Evolutionary conservation across 192 early-diverging fungal genomes (phyloP), one percentile per base, ranked within the genome.

Genomic region (Podila minutissima): DNA sequence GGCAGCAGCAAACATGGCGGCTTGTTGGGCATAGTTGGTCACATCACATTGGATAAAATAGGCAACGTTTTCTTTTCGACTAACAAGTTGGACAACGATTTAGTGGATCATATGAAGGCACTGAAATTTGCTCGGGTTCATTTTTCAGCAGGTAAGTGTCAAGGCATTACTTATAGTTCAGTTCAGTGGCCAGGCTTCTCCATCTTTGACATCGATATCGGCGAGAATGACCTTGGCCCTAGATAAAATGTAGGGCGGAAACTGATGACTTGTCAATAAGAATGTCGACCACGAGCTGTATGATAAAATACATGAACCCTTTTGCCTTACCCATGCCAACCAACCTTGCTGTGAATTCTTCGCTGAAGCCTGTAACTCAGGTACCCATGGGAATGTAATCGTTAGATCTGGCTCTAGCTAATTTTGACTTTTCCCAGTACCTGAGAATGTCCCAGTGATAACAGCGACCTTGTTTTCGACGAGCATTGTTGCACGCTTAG

Each of bases 391-490:
- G 46, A 37, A 29, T 29, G 33, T 5, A 10, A 1, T 1, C 19
- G n/a, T n/a, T n/a, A n/a, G n/a, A n/a, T 20, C 20, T 38, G 17
- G 5, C 35, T 22, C 2, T 9, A n/a, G 5, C 20, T 12, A 11
- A 11, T 4, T 22, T 20, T 5, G n/a, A 37, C 11, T 6, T 10
- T 15, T 7, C 3, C 3, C 12, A 26, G 22, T n/a, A 79, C 76
- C 93, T 0, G 90, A 89, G 11, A 91, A 85, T 12, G 84, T 88
- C 20, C 93, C 93, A 20, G 93, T 94, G 71, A 94, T 88, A 59
- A 94, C 83, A 0, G 89, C 91, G 33, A 92, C 86, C 57, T 92
- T 92, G 70, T 83, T 89, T 13, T 71, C 66, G 41, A 85, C 75
- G 59, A 64, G 69, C 76, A 79, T 79, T 60, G 24, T 41, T 32